A percentile compares a stretch with the other conserved stretches of the same genome.
phyloP scores from a whole-genome alignment of 495 filamentous ascomycete species.

The Oleoguttula mirabilis region DNA sequence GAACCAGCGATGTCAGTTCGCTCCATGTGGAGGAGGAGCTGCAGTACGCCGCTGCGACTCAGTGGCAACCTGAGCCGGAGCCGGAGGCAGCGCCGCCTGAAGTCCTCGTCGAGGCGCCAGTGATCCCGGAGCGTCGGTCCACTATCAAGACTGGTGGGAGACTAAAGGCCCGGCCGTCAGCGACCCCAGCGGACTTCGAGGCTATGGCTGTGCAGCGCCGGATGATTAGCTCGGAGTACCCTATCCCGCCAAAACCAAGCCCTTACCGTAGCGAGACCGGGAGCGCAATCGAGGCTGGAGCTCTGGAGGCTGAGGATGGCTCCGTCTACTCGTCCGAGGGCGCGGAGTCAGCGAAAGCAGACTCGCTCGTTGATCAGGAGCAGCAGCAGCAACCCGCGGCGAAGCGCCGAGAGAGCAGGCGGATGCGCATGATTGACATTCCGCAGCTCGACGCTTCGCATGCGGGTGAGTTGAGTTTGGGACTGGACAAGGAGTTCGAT shows the following conservation, averaged over 20 bases:
- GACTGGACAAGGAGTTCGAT: constrained; percentile 85
- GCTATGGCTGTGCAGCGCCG: constrained; percentile 80
- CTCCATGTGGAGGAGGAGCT: constrained; percentile 29
- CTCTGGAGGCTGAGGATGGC: too few species aligned
- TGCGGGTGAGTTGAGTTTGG: too few species aligned
- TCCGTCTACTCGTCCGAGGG: constrained; percentile 3
- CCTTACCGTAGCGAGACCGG: constrained; percentile 44
- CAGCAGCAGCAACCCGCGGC: too few species aligned
- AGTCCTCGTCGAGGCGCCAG: constrained; percentile 22
- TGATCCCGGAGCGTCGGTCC: constrained; percentile 70
- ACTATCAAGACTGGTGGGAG: constrained; percentile 84
- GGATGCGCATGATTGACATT: too few species aligned
- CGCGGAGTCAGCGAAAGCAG: constrained; percentile 3
- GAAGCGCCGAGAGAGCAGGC: constrained; percentile 5
- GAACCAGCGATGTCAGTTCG: constrained; percentile 29
- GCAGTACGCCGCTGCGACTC: too few species aligned
- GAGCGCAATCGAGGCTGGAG: constrained; percentile 54
- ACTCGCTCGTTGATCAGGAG: constrained; percentile 1
- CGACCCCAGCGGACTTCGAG: constrained; percentile 71
- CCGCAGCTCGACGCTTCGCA: too few species aligned
- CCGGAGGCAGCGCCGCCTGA: constrained; percentile 28
- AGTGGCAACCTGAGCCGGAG: constrained; percentile 22
- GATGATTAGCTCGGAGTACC: constrained; percentile 55
- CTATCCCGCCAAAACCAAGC: constrained; percentile 23
- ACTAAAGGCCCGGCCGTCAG: constrained; percentile 80